Evolutionary conservation across 805 yeast species (phyloP).

Genomic region (Suhomyces xylopsoci): DNA sequence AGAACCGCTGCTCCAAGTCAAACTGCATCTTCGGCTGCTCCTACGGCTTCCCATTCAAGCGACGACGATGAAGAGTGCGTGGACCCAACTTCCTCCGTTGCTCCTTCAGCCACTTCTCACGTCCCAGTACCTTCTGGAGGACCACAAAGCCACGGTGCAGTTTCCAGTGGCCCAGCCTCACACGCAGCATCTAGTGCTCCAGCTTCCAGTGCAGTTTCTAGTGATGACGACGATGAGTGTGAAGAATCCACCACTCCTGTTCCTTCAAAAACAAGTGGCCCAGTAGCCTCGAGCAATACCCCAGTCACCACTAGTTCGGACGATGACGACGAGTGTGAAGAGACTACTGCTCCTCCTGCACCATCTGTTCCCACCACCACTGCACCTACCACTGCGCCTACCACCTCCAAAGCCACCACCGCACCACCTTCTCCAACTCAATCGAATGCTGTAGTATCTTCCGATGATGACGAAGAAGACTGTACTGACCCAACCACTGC

Average conservation of each 20-base stretch:
- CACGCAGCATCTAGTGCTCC: not conserved
- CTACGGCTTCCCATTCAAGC: not conserved
- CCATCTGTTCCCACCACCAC: no score
- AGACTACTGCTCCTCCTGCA: not conserved
- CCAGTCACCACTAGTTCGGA: constrained; percentile 4
- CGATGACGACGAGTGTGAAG: constrained; percentile 7
- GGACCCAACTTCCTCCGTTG: constrained; percentile 1
- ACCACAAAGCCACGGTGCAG: not conserved
- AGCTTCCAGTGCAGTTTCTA: not conserved
- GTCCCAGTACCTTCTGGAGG: not conserved
- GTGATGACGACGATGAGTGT: constrained; percentile 15
- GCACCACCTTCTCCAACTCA: not conserved
- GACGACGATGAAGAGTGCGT: constrained; percentile 18
- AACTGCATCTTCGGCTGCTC: constrained; percentile 3
- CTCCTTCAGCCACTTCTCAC: not conserved
- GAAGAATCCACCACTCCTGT: constrained; percentile 9
- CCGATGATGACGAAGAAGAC: constrained; percentile 10
- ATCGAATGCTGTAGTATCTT: not conserved
- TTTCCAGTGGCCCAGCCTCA: not conserved
- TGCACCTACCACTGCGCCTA: constrained; percentile 2
- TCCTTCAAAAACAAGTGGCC: not conserved
- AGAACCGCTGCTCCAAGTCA: not conserved
- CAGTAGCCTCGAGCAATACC: not conserved
- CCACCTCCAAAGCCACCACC: not conserved
- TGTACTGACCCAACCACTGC: constrained; percentile 4